These are phyloP conservation scores for Quercus glauca DNA, from an alignment of 306 rosid genomes.

Conservation along the genomic window DNA sequence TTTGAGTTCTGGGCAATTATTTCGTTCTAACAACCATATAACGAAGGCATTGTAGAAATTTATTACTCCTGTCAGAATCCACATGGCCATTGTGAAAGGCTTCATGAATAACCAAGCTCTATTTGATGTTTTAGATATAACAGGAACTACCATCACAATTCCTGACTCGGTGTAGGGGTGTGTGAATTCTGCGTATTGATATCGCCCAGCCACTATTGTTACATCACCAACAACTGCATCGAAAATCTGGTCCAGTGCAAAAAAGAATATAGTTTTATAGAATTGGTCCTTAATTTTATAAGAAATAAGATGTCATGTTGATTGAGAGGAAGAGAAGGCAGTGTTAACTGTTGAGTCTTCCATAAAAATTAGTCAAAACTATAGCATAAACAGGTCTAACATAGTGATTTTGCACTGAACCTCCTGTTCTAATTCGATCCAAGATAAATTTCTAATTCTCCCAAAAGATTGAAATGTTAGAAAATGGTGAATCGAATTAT, in stretches of 20 bases:
- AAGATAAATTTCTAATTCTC: too few relatives aligned
- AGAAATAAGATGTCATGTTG: too few relatives aligned
- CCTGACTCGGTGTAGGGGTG: conserved; percentile 46
- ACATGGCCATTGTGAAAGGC: conserved; percentile 48
- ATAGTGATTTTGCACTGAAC: too few relatives aligned
- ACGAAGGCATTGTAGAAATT: conserved; percentile 46
- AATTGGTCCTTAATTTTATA: too few relatives aligned
- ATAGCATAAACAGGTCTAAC: too few relatives aligned
- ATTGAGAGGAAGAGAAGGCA: too few relatives aligned
- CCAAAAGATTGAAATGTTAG: too few relatives aligned
- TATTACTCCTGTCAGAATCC: conserved; percentile 30
- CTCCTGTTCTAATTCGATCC: too few relatives aligned
- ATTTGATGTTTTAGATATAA: conserved; percentile 15
- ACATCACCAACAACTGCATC: conserved; percentile 57
- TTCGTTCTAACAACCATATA: conserved; percentile 46
- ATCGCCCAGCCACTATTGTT: conserved; percentile 27
- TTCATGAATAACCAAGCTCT: conserved; percentile 38
- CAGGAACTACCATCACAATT: conserved; percentile 44
- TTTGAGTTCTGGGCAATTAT: conserved; percentile 14
- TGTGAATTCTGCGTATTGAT: conserved; percentile 38
- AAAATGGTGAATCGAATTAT: too few relatives aligned
- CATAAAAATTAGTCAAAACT: too few relatives aligned
- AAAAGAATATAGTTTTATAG: background rate
- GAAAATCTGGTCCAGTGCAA: conserved; percentile 23
- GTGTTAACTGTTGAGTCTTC: too few relatives aligned